phyloP scores from a whole-genome alignment of 495 filamentous ascomycete genomes.

The Penicillium antarcticum region DNA sequence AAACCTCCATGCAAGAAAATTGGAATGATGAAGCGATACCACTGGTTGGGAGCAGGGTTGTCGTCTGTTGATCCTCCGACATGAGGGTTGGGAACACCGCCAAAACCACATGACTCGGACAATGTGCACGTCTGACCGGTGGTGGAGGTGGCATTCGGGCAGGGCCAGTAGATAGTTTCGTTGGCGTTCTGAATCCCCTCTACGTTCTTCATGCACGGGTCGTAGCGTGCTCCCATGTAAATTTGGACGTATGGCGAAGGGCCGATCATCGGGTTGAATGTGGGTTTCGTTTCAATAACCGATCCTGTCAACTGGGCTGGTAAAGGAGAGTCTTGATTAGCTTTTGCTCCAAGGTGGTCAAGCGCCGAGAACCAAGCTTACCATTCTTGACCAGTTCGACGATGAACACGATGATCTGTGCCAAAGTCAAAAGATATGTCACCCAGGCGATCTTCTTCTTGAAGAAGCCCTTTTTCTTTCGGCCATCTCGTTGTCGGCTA shows the following conservation, averaged over 20 bases:
- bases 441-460: slow-evolving; percentile 71
- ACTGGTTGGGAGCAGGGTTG: slow-evolving; percentile 72
- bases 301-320: slow-evolving; percentile 46
- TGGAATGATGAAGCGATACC: slow-evolving; percentile 92
- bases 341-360: background rate
- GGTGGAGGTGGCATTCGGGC: slow-evolving; percentile 68
- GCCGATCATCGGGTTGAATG: slow-evolving; percentile 95
- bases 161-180: slow-evolving; percentile 58
- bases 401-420: slow-evolving; percentile 87
- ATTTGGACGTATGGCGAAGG: slow-evolving; percentile 87
- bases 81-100: slow-evolving; percentile 62
- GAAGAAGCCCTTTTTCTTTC: slow-evolving; percentile 49
- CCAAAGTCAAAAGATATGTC: slow-evolving; percentile 71
- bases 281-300: slow-evolving; percentile 80
- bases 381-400: slow-evolving; percentile 80
- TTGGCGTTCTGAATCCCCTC: slow-evolving; percentile 59
- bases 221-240: slow-evolving; percentile 92
- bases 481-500: slow-evolving; percentile 12
- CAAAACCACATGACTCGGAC: slow-evolving; percentile 77
- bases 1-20: slow-evolving; percentile 94
- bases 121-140: slow-evolving; percentile 58
- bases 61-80: slow-evolving; percentile 38
- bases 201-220: slow-evolving; percentile 90
- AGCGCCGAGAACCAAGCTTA: slow-evolving; percentile 35
- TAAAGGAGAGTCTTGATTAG: slow-evolving; percentile 9